phyloP scores from a whole-genome alignment of 2,329 filamentous ascomycete species.

The Pyrenochaeta sp. region DNA sequence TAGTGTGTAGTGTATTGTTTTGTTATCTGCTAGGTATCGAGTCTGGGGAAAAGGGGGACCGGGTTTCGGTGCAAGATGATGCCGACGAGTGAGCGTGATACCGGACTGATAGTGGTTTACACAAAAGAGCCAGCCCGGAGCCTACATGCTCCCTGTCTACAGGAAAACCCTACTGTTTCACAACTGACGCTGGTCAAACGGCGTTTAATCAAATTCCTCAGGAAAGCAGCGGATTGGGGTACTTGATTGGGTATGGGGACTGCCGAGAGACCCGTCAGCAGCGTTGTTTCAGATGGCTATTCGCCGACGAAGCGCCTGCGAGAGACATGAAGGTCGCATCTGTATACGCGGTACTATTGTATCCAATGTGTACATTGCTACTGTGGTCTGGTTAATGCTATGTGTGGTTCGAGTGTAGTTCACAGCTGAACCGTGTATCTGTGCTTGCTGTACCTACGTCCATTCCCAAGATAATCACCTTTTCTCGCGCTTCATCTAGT shows the following conservation, averaged over 20 bases:
- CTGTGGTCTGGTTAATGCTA: too few species aligned
- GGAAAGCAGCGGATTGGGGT: not conserved
- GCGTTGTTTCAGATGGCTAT: slow-evolving; percentile 1
- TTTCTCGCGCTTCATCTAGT: too few species aligned
- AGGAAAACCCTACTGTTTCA: slow-evolving; percentile 1
- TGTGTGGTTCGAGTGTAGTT: too few species aligned
- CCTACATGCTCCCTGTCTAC: not conserved
- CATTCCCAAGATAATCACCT: too few species aligned
- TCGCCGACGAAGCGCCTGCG: slow-evolving; percentile 2
- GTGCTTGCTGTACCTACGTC: too few species aligned
- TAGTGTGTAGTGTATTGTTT: too few species aligned
- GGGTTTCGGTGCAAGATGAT: not conserved
- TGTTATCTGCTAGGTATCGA: too few species aligned
- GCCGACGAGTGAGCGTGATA: slow-evolving; percentile 1
- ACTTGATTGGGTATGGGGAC: slow-evolving; percentile 4
- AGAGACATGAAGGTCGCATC: too few species aligned
- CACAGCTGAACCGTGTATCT: too few species aligned
- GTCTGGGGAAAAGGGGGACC: not conserved
- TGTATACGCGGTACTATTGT: too few species aligned
- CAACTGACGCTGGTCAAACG: slow-evolving; percentile 1
- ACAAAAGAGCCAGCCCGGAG: not conserved
- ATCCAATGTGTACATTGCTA: too few species aligned
- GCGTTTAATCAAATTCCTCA: slow-evolving; percentile 9
- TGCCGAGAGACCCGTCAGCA: slow-evolving; percentile 1
- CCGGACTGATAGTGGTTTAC: not conserved